phyloP scores from a whole-genome alignment of 495 filamentous ascomycete genomes.

The Umbilicaria muhlenbergii region DNA sequence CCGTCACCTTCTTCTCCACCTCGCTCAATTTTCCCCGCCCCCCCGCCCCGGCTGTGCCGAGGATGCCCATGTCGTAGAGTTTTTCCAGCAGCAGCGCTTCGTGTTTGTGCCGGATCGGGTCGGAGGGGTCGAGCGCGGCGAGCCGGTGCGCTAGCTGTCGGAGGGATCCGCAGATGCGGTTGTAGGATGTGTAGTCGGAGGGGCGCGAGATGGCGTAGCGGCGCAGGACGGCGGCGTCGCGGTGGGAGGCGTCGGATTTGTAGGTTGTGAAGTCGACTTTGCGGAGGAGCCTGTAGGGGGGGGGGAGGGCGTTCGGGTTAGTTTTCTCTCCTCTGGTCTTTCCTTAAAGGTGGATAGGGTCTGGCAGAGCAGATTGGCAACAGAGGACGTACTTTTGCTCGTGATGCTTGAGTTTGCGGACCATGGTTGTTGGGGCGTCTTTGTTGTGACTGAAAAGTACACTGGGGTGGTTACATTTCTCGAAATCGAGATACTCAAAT shows the following conservation, averaged over 20 bases:
- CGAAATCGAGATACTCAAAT: too few species aligned
- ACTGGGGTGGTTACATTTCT: too few species aligned
- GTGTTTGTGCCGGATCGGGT: conserved; percentile 60
- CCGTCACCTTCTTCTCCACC: conserved; percentile 76
- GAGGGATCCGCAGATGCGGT: conserved; percentile 67
- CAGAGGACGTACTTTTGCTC: conserved; percentile 46
- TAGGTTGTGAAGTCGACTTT: conserved; percentile 95
- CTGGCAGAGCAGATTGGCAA: background rate
- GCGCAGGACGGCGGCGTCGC: conserved; percentile 60
- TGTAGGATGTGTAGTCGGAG: conserved; percentile 80
- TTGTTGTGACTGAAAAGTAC: too few species aligned
- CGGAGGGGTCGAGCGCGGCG: conserved; percentile 59
- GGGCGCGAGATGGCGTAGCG: conserved; percentile 82
- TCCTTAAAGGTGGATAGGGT: background rate
- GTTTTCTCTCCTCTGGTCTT: conserved; percentile 6
- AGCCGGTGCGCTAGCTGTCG: conserved; percentile 80
- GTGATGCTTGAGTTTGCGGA: conserved; percentile 84
- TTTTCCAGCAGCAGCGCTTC: conserved; percentile 77
- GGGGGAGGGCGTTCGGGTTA: background rate
- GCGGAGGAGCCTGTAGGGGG: conserved; percentile 43
- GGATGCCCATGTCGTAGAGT: conserved; percentile 76
- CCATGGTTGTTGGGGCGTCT: conserved; percentile 37
- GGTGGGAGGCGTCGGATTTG: conserved; percentile 74
- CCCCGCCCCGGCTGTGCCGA: conserved; percentile 42
- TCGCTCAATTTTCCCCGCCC: conserved; percentile 47